Evolutionary conservation across 208 protist genomes (phyloP).

Genomic region (Wallacemonas sp.): DNA sequence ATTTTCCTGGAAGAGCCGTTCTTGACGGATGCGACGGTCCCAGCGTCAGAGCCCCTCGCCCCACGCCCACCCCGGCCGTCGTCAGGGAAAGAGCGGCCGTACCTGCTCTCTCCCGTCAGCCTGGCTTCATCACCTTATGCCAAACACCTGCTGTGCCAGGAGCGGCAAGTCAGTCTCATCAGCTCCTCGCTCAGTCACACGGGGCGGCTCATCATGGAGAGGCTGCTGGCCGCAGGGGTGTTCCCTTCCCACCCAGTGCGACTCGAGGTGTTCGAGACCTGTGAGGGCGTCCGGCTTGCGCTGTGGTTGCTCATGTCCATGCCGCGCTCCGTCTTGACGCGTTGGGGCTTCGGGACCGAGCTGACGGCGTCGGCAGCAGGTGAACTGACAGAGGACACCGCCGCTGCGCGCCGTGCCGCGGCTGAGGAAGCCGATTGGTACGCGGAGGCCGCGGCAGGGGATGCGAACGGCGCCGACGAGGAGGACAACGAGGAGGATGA

Average conservation of each 20-base stretch:
- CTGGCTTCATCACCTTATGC: neutral
- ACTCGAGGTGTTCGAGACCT: constrained; percentile 16
- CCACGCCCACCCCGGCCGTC: neutral
- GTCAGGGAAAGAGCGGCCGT: constrained; percentile 7
- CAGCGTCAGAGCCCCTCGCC: neutral
- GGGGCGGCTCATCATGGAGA: constrained; percentile 32
- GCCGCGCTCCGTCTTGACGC: constrained; percentile 30
- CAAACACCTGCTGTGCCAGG: neutral
- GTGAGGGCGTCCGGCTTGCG: constrained; percentile 46
- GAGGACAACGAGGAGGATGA: constrained; percentile 15
- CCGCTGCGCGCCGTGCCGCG: neutral
- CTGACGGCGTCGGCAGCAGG: too few relatives aligned
- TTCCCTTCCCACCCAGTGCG: constrained; percentile 39
- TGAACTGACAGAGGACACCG: too few relatives aligned
- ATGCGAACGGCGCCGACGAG: neutral
- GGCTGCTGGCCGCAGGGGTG: constrained; percentile 47
- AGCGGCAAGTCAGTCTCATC: constrained; percentile 11
- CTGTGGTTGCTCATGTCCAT: constrained; percentile 65
- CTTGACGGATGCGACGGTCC: neutral
- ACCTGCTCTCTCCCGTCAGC: neutral
- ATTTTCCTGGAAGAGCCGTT: constrained; percentile 41
- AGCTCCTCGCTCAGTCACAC: constrained; percentile 19
- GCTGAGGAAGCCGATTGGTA: neutral
- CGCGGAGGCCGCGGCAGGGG: neutral
- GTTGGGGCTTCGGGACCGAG: constrained; percentile 30